Evolutionary conservation across 257 asterid species (phyloP).

Genomic region (Salvia hispanica): DNA sequence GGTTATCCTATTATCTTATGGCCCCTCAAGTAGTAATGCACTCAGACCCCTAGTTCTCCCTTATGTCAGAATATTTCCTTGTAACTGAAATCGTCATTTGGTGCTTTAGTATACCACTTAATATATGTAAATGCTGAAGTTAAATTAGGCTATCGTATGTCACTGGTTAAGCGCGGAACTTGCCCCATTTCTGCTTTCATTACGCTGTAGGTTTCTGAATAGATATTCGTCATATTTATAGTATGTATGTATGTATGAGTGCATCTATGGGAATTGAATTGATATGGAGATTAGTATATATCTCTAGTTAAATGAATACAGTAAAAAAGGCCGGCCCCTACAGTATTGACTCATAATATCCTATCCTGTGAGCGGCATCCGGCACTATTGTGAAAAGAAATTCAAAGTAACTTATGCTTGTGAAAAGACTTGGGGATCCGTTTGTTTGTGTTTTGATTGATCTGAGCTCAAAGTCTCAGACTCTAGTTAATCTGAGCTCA

Average conservation of each 20-base stretch:
- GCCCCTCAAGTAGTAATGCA: slow-evolving; percentile 18
- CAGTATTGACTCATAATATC: slow-evolving; percentile 2
- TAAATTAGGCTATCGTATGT: neutral
- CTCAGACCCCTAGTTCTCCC: slow-evolving; percentile 17
- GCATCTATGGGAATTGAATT: neutral
- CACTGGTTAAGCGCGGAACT: slow-evolving; percentile 13
- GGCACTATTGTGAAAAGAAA: neutral
- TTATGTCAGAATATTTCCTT: slow-evolving; percentile 9
- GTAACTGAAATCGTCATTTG: neutral
- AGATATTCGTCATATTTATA: neutral
- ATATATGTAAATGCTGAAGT: neutral
- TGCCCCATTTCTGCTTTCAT: neutral
- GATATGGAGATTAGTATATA: neutral
- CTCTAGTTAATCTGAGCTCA: slow-evolving; percentile 4
- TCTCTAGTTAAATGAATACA: neutral
- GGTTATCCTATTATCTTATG: slow-evolving; percentile 47
- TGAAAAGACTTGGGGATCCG: neutral
- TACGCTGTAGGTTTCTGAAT: neutral
- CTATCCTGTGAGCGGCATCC: neutral
- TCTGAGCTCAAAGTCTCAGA: neutral
- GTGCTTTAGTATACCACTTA: slow-evolving; percentile 24
- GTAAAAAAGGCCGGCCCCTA: neutral
- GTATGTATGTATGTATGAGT: neutral
- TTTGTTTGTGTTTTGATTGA: neutral
- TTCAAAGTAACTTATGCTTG: neutral